Evolutionary conservation across 78 protist species (phyloP), one percentile per base, ranked within the genome.

Genomic region (Abeoforma whisleri): DNA sequence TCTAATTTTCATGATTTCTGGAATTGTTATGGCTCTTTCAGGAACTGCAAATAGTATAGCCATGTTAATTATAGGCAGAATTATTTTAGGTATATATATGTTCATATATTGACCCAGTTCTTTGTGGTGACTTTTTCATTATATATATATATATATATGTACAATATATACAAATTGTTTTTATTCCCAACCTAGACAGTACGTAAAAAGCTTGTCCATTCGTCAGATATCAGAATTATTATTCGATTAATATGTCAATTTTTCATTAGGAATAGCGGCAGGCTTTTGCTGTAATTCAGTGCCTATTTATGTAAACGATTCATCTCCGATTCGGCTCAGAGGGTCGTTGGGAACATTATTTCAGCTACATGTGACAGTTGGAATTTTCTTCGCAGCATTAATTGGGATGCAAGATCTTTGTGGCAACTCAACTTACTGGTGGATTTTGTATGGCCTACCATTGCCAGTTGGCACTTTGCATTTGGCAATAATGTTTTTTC

Each of bases 271-370:
- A 22, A 22, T 74, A 22, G 33, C 23, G 57, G 25, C 79, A 74
- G 79, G 79, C 25, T 22, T 74, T 0, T 74, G 79, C 28, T 74
- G 79, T 48, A n/a, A 22, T 22, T n/a, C 79, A 35, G 79, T 74
- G 23, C 79, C 79, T 0, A 25, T 74, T 35, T 74, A 74, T 25
- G 36, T 74, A 35, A 74, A 74, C 79, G 23, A 74, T 74, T 25
- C 36, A 25, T 25, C 79, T 30, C 79, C 79, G 23, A 48, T 74
- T 35, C 33, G 25, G 33, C 28, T n/a, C 0, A 22, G 79, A 22
- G 79, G 79, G 34, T 22, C 79, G 33, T 25, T 74, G 57, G 79
- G 79, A 22, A 74, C 79, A 22, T 48, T 74, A 37, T 48, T 37
- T 48, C 79, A 74, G 28, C 33, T 74, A 28, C 28, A 28, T 68